Conservation (phyloP, 495 filamentous ascomycete species). For the Lophiotrema nucula region DNA sequence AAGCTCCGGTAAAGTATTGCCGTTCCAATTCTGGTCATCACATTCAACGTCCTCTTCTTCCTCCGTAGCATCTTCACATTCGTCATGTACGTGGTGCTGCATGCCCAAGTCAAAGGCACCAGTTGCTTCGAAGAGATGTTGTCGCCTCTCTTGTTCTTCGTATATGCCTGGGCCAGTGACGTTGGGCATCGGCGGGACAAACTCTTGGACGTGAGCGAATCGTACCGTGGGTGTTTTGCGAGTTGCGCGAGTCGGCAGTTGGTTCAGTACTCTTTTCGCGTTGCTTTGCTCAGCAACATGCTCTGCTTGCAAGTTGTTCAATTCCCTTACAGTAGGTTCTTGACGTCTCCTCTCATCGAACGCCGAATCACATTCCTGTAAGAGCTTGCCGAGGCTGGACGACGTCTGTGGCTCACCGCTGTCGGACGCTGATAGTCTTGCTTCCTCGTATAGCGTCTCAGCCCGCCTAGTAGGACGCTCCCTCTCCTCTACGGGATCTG, state of each 20-base stretch:
- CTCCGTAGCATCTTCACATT: neutral
- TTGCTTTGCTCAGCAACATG: no score
- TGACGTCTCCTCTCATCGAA: constrained; percentile 5
- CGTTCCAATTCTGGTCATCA: constrained; percentile 4
- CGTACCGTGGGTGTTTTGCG: no score
- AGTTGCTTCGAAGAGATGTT: no score
- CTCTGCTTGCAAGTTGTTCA: no score
- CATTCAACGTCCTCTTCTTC: constrained; percentile 7
- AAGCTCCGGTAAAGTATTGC: no score
- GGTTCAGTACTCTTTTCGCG: no score
- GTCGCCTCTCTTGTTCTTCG: constrained; percentile 16
- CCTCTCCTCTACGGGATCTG: no score
- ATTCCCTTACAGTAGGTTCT: no score
- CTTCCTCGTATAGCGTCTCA: no score
- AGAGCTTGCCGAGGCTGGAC: constrained; percentile 15
- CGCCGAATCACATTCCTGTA: constrained; percentile 15
- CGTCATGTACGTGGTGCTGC: constrained; percentile 2
- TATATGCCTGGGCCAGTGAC: constrained; percentile 15
- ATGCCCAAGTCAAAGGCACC: neutral
- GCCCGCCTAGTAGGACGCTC: no score
- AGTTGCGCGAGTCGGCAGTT: no score
- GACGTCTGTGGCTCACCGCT: constrained; percentile 1
- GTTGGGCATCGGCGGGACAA: neutral
- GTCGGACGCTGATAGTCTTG: no score
- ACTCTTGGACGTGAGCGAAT: constrained; percentile 9